Conservation (phyloP, 2,329 filamentous ascomycete species). For the Apiospora malaysiana region DNA sequence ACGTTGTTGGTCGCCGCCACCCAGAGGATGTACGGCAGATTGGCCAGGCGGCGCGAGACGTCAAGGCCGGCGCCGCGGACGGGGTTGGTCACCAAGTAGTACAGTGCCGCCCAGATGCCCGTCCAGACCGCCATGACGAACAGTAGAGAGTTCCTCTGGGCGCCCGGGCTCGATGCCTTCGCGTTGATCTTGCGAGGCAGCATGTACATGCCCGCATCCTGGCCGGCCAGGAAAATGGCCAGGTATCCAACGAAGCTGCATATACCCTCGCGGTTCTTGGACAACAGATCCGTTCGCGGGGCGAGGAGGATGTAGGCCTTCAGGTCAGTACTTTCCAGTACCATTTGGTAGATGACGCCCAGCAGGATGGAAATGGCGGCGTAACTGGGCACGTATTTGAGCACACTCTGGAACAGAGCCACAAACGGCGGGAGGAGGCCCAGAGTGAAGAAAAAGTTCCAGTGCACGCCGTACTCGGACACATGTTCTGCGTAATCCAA, state of each 20-base stretch:
- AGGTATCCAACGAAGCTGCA: slow-evolving; percentile 95
- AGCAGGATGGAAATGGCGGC: slow-evolving; percentile 75
- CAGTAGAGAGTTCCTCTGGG: slow-evolving; percentile 64
- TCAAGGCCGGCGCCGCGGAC: slow-evolving; percentile 73
- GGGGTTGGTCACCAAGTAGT: slow-evolving; percentile 71
- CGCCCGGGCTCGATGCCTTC: slow-evolving; percentile 47
- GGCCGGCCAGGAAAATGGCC: slow-evolving; percentile 90
- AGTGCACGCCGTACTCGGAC: slow-evolving; percentile 96
- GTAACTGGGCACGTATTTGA: slow-evolving; percentile 76
- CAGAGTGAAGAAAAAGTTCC: slow-evolving; percentile 99
- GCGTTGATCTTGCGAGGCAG: slow-evolving; percentile 65
- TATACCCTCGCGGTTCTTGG: slow-evolving; percentile 93
- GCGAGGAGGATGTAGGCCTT: slow-evolving; percentile 84
- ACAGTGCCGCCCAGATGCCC: slow-evolving; percentile 72
- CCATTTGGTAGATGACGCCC: slow-evolving; percentile 72
- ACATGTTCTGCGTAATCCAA: slow-evolving; percentile 97
- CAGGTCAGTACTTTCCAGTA: slow-evolving; percentile 77
- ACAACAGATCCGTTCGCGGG: slow-evolving; percentile 78
- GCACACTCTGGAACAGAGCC: slow-evolving; percentile 77
- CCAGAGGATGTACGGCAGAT: slow-evolving; percentile 93
- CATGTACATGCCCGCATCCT: slow-evolving; percentile 80
- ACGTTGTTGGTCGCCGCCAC: slow-evolving; percentile 86
- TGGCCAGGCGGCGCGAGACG: slow-evolving; percentile 89
- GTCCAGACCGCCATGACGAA: slow-evolving; percentile 70
- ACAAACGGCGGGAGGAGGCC: slow-evolving; percentile 88